Percentiles rank a stretch among this genome's conserved stretches.
phyloP scores from a whole-genome alignment of 768 basidiomycete genomes.

The Rhizopogon salebrosus region DNA sequence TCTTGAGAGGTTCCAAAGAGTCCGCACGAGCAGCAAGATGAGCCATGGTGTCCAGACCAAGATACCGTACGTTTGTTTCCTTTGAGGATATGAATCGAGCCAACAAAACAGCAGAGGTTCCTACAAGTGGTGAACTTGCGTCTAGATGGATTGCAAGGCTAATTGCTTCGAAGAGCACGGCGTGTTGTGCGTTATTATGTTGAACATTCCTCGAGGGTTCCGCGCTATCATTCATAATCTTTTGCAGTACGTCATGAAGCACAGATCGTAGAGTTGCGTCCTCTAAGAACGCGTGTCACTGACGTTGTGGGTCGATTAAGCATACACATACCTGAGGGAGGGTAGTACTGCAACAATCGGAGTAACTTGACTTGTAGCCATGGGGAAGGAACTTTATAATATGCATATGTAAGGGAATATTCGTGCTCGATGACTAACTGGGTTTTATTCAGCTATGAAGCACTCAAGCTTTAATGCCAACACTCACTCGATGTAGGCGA shows the following conservation, averaged over 20 bases:
- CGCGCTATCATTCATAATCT: slow-evolving; percentile 86
- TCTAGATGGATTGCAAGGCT: slow-evolving; percentile 94
- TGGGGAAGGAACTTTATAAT: slow-evolving; percentile 96
- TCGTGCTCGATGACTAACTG: slow-evolving; percentile 91
- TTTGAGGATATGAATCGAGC: slow-evolving; percentile 97
- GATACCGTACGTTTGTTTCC: slow-evolving; percentile 97
- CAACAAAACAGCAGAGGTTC: slow-evolving; percentile 82
- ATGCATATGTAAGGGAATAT: slow-evolving; percentile 84
- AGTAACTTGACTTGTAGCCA: slow-evolving; percentile 97
- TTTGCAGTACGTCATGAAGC: slow-evolving; percentile 79
- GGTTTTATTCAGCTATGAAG: slow-evolving; percentile 6
- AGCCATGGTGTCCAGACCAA: slow-evolving; percentile 97
- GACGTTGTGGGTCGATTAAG: slow-evolving; percentile 1
- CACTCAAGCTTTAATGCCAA: neutral
- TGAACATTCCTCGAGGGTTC: slow-evolving; percentile 93
- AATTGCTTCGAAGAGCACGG: slow-evolving; percentile 98
- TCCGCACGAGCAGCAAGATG: slow-evolving; percentile 94
- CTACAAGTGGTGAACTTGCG: slow-evolving; percentile 82
- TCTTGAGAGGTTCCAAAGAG: slow-evolving; percentile 87
- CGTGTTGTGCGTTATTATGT: slow-evolving; percentile 97
- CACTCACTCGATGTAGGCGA: slow-evolving; percentile 70
- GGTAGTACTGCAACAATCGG: slow-evolving; percentile 90
- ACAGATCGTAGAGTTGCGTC: slow-evolving; percentile 75
- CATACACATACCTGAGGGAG: slow-evolving; percentile 72
- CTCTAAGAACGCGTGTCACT: slow-evolving; percentile 41